Conservation (phyloP, 148 eudicot genomes). For the Suaeda aralocaspica region DNA sequence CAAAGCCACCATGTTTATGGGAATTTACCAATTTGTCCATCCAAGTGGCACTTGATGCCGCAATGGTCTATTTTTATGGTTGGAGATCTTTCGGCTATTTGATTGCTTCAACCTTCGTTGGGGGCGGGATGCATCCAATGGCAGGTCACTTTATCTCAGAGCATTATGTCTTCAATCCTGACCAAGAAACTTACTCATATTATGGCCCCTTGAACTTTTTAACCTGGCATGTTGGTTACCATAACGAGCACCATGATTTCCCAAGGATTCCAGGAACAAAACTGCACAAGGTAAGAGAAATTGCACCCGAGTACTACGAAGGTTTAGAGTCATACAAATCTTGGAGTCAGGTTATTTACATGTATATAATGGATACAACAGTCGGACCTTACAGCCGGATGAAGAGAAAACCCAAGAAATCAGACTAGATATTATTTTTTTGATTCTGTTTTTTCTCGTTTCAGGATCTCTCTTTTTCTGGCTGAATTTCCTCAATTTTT, state of each 20-base stretch:
- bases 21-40: constrained; percentile 60
- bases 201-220: constrained; percentile 78
- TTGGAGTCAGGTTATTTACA: constrained; percentile 93
- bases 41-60: constrained; percentile 60
- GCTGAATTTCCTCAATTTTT: no score
- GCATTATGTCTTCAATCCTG: constrained; percentile 73
- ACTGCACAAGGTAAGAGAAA: constrained; percentile 85
- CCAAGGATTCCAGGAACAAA: constrained; percentile 83
- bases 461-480: not conserved
- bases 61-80: constrained; percentile 65
- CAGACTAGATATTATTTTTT: constrained; percentile 34
- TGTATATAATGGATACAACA: constrained; percentile 64
- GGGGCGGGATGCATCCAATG: constrained; percentile 96
- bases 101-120: constrained; percentile 81
- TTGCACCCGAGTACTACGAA: constrained; percentile 82
- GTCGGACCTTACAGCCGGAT: constrained; percentile 82
- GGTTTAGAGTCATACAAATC: constrained; percentile 59
- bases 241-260: constrained; percentile 95
- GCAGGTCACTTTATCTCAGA: constrained; percentile 96
- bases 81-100: constrained; percentile 72
- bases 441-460: constrained; percentile 4
- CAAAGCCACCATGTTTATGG: constrained; percentile 92
- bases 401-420: constrained; percentile 64
- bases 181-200: constrained; percentile 88
- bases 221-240: constrained; percentile 95